Evolutionary conservation across 768 basidiomycete species (phyloP), one percentile per base, ranked within the genome.

Genomic region (Pleurotus cornucopiae): DNA sequence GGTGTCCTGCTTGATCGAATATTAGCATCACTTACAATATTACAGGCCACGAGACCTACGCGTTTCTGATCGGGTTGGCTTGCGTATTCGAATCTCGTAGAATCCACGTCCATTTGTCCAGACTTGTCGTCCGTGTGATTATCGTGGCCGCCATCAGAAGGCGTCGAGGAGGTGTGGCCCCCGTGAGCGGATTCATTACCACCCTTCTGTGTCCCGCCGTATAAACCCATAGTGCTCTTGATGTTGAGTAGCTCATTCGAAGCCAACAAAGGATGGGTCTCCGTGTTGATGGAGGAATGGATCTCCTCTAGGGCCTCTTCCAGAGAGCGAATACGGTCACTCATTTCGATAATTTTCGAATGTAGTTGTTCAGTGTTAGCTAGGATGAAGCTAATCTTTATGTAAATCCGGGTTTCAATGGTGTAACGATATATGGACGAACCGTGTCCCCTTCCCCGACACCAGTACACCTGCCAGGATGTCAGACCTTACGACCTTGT

Each of bases 311-410:
- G 67, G 3, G 81, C 82, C 48, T 83, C 82, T 63, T 86, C 84
- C 44, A 86, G 77, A 53, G 76, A 70, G 57, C 83, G 79, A 62
- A 86, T 85, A 43, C 84, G 79, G 58, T 82, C 79, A 64, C 83
- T 83, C 82, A 86, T 85, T 58, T 82, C 79, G 43, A 82, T 79
- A 6, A 86, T 86, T 67, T 84, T 86, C 18, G 72, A 65, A 59
- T 86, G 85, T 11, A 85, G 72, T 61, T 84, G 83, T 62, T 85
- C 84, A 9, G 84, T 84, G 63, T 84, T 84, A 49, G 84, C 84
- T 49, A 86, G 77, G 62, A 85, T 83, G 59, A 85, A 85, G 49
- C 73, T 75, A 55, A 25, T 14, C 18, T 46, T 11, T 43, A 23
- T 4, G n/a, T 58, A 46, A 59, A 60, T 14, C 44, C 39, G n/a